Conservation (phyloP, 148 eudicot species). For the Rhododendron griersonianum region DNA sequence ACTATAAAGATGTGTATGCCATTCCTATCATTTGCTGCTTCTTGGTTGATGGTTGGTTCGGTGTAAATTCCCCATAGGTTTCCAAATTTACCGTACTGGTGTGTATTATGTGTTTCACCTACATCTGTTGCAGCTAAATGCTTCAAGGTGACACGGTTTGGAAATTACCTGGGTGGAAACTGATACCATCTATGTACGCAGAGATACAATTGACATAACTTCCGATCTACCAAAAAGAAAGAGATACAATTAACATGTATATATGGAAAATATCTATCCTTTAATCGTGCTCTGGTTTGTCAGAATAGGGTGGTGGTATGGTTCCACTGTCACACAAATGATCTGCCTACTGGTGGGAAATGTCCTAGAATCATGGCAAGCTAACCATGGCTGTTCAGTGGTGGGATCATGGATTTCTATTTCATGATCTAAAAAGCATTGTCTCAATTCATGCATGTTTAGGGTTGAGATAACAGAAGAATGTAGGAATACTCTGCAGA, state of each 20-base stretch:
- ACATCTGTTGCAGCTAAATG: not conserved
- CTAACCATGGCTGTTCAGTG: not conserved
- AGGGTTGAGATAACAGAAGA: not conserved
- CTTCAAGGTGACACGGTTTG: not conserved
- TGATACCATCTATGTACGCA: not conserved
- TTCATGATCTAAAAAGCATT: not conserved
- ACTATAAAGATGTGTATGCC: not conserved
- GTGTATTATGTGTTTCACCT: not conserved
- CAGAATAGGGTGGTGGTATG: no score
- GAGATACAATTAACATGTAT: not conserved
- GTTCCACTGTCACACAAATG: not conserved
- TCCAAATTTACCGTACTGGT: not conserved
- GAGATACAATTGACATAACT: not conserved
- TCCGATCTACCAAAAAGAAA: no score
- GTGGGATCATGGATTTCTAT: not conserved
- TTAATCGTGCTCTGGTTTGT: not conserved
- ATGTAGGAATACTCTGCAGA: not conserved
- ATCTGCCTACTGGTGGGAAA: not conserved
- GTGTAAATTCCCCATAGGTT: not conserved
- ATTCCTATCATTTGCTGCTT: not conserved
- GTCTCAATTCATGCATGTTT: not conserved
- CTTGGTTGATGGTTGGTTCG: not conserved
- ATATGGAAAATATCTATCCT: not conserved
- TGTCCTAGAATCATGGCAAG: not conserved
- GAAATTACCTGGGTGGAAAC: not conserved